Conservation (phyloP, 345 rosid genomes). For the Eucalyptus erythrocorys region DNA sequence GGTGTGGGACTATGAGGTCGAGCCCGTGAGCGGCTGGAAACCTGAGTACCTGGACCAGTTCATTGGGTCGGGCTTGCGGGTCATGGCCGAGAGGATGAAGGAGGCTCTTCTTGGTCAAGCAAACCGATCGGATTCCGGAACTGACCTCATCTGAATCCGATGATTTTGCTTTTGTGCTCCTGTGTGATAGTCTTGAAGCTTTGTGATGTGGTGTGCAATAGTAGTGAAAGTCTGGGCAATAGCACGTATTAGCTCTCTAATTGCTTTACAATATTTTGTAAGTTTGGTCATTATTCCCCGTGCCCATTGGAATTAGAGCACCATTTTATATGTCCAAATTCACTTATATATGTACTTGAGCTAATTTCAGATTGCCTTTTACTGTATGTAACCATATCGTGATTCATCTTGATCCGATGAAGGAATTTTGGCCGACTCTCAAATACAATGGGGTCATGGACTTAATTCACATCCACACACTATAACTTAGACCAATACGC, state of each 20-base stretch:
- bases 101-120: conserved; percentile 3
- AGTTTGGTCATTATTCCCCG: background rate
- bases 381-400: background rate
- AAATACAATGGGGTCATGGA: background rate
- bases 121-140: background rate
- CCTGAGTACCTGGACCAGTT: conserved; percentile 22
- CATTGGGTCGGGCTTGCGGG: conserved; percentile 14
- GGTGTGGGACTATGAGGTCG: conserved; percentile 34
- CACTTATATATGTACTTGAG: background rate
- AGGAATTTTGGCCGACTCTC: background rate
- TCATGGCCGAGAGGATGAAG: conserved; percentile 33
- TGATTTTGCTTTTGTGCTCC: background rate
- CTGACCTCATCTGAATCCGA: background rate
- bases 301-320: background rate
- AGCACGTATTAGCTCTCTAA: background rate
- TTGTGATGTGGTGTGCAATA: background rate
- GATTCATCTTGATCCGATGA: background rate
- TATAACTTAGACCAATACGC: background rate
- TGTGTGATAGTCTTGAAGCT: background rate
- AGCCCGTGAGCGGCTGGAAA: conserved; percentile 25
- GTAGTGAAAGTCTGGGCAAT: background rate
- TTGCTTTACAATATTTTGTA: background rate
- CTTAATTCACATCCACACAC: background rate
- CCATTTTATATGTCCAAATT: background rate
- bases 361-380: background rate